Evolutionary conservation across 306 rosid genomes (phyloP), one percentile per base, ranked within the genome.

Genomic region (Trifolium subterraneum): DNA sequence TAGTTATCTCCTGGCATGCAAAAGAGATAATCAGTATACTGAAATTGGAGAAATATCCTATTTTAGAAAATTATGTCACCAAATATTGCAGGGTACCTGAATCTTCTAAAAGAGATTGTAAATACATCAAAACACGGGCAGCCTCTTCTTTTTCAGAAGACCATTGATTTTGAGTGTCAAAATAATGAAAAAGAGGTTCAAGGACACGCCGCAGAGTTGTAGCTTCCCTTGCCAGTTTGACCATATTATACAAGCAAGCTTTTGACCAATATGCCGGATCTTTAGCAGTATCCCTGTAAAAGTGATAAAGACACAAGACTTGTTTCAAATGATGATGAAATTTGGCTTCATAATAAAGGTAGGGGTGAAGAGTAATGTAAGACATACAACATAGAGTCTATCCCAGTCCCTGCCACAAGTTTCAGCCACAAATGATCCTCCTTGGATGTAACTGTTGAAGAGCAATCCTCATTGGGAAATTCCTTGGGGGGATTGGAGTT

Each of bases 261-360:
- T 81, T 90, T 54, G 97, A 90, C 99, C 99, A 94, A 78, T 94
- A 92, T 50, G 89, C 64, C 56, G 99, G 97, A 78, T 82, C 83
- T 80, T 76, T 88, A 68, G 82, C 76, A 69, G 80, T 73, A 76
- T 90, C 90, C 82, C 97, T 94, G 89, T 16, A 75, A 80, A 75
- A 75, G 78, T 78, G 71, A 41, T 72, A 58, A 74, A 48, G 36
- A 69, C 50, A 72, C 50, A 45, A 73, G 64, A 66, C 64, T 55
- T 55, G 66, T 79, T 61, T 36, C 50, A 44, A 65, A 68, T 60
- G 70, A 68, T 55, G 70, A 75, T 20, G 35, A 78, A 61, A 25
- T 38, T 14, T 73, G 64, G 75, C 73, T 47, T n/a, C 66, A 71
- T 36, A 67, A 71, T 65, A 70, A 62, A 71, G 20, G 35, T 33